These are phyloP conservation scores for Hyaloperonospora brassicae DNA, from an alignment of 352 stramenopile species.

Conservation along the genomic window DNA sequence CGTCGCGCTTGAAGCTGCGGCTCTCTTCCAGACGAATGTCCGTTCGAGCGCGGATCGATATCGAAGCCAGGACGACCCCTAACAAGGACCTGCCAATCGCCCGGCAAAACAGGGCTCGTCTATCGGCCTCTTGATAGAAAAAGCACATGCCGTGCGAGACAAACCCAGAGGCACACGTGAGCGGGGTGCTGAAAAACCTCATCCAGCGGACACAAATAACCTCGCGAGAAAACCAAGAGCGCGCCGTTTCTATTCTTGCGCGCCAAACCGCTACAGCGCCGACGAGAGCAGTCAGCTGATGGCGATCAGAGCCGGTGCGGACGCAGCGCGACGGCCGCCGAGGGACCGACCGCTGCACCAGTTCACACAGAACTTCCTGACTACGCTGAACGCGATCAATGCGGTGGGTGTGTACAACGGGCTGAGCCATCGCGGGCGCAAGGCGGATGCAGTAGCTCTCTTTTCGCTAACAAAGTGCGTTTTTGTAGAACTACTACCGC, in stretches of 20 bases:
- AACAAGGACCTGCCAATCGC: no score
- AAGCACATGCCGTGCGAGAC: no score
- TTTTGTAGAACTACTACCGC: constrained; percentile 71
- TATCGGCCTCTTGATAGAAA: no score
- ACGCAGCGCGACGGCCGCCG: constrained; percentile 20
- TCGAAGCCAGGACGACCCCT: no score
- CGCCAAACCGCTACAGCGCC: constrained; percentile 22
- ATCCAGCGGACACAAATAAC: constrained; percentile 16
- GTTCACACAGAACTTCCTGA: constrained; percentile 90
- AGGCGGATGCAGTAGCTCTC: no score
- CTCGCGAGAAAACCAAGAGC: constrained; percentile 16
- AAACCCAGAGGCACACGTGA: neutral
- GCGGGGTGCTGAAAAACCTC: constrained; percentile 27
- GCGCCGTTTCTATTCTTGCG: constrained; percentile 11
- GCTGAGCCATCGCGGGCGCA: no score
- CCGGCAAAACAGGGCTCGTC: no score
- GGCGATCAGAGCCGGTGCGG: constrained; percentile 17
- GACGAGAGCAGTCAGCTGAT: constrained; percentile 14
- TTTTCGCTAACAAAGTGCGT: no score
- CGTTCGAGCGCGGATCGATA: no score
- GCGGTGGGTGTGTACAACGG: constrained; percentile 35
- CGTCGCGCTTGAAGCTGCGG: no score
- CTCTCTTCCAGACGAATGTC: no score
- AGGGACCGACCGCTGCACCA: constrained; percentile 45
- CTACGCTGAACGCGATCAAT: constrained; percentile 98